These are phyloP conservation scores for Ophiocordyceps australis DNA, from an alignment of 2,329 filamentous ascomycete genomes.

Conservation along the genomic window DNA sequence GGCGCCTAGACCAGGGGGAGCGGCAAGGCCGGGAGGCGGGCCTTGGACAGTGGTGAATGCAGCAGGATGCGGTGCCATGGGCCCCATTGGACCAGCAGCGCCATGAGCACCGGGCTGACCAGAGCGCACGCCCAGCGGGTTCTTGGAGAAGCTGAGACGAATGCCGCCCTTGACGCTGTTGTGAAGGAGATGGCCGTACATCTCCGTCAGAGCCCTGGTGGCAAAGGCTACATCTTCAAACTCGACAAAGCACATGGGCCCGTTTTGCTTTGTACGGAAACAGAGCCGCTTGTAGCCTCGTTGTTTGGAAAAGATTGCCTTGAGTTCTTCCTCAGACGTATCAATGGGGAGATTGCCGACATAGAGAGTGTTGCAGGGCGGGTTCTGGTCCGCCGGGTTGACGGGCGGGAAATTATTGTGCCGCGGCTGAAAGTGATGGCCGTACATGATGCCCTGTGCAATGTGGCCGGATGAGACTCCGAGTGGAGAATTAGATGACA, in stretches of 20 bases:
- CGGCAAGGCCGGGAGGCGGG: constrained; percentile 65
- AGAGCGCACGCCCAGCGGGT: constrained; percentile 80
- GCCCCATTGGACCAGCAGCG: too few species aligned
- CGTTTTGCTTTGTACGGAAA: constrained; percentile 87
- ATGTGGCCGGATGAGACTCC: constrained; percentile 20
- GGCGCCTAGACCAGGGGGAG: constrained; percentile 49
- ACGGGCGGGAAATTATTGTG: constrained; percentile 64
- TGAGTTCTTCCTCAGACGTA: constrained; percentile 88
- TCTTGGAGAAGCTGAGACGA: constrained; percentile 91
- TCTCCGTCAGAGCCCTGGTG: constrained; percentile 74
- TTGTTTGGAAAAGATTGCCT: constrained; percentile 81
- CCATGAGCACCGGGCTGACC: constrained; percentile 38
- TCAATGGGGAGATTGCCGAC: constrained; percentile 92
- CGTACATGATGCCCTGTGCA: constrained; percentile 12
- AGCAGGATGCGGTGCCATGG: constrained; percentile 28
- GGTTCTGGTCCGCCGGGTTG: constrained; percentile 91
- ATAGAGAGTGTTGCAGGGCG: constrained; percentile 93
- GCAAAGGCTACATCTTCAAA: constrained; percentile 89
- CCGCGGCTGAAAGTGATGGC: constrained; percentile 33
- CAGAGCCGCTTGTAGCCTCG: constrained; percentile 90
- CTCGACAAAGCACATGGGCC: constrained; percentile 97
- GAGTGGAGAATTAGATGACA: constrained; percentile 33
- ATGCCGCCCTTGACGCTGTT: constrained; percentile 94
- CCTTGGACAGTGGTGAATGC: constrained; percentile 52
- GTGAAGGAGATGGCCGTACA: constrained; percentile 74